Conservation (phyloP, 441 rosid species). For the Aquilaria agallochum region DNA sequence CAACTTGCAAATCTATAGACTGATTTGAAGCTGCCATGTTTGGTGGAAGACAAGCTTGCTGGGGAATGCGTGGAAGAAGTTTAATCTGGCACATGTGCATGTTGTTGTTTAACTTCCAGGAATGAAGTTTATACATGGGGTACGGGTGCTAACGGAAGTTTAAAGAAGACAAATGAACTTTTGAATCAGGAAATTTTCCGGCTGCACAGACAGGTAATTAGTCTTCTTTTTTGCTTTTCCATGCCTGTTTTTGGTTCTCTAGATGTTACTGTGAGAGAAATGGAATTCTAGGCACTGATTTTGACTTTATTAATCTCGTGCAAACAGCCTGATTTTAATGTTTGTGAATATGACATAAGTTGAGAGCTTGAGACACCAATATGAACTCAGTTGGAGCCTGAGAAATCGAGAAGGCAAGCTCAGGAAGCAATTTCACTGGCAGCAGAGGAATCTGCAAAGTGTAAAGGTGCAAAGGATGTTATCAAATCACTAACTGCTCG, state of each 20-base stretch:
- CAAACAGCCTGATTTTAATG: slow-evolving; percentile 10
- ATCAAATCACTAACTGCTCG: slow-evolving; percentile 90
- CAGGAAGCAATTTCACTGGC: slow-evolving; percentile 82
- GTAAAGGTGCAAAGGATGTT: slow-evolving; percentile 93
- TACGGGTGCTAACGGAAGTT: slow-evolving; percentile 95
- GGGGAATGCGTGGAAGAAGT: slow-evolving; percentile 83
- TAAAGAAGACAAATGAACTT: slow-evolving; percentile 94
- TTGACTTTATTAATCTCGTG: neutral
- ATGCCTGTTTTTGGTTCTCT: neutral
- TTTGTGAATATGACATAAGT: slow-evolving; percentile 36
- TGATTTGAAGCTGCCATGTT: slow-evolving; percentile 74
- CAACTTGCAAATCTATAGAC: slow-evolving; percentile 81
- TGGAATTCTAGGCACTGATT: neutral
- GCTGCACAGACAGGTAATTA: slow-evolving; percentile 78
- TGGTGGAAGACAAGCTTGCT: slow-evolving; percentile 73
- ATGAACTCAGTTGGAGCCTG: slow-evolving; percentile 73
- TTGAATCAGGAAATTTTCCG: slow-evolving; percentile 84
- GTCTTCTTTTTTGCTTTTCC: slow-evolving; percentile 7
- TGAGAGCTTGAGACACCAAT: slow-evolving; percentile 73
- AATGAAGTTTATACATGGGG: slow-evolving; percentile 98
- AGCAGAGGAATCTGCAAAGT: slow-evolving; percentile 84
- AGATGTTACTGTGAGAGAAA: neutral
- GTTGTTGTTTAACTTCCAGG: slow-evolving; percentile 69
- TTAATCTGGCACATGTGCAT: slow-evolving; percentile 88
- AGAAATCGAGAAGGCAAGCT: slow-evolving; percentile 72